Base-by-base conservation (phyloP, 306 rosid species). In the Potentilla sterilis region DNA sequence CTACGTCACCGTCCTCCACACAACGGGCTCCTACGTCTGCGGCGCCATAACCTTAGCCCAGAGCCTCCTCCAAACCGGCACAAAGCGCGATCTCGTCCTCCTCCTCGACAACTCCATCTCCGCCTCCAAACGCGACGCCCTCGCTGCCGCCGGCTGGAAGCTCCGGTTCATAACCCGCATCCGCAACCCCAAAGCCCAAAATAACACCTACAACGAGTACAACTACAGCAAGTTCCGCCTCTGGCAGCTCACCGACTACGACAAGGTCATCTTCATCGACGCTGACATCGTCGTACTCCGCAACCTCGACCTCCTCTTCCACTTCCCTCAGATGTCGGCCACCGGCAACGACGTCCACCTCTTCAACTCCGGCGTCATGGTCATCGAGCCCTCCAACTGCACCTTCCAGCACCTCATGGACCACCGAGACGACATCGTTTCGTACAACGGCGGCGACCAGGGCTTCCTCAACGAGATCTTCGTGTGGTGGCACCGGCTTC, bases 401-500 rank as follows among this genome's bases (percentile, higher is more conserved):
- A 92, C 99, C 0, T 95, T 92, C 81, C 66, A 46, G 2, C 72
- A 81, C 0, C 69, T 95, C 4, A 95, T 95, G 96, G 81, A 82
- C 4, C 69, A 59, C 4, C 82, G 93, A 0, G 6, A 83, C 18
- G 90, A 89, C 54, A 80, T 95, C 24, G 48, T 95, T 0, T 95
- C 99, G 0, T 95, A 95, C 81, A 92, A 95, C 38, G 99, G 99
- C 0, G 97, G 99, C 0, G 99, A 95, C 76, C 99, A 95, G 65
- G 99, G 98, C 3, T 95, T 87, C 41, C 82, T 95, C 14, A 95
- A 95, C 77, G 97, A 95, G 86, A 78, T 95, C n/a, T 92, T 90
- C 72, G 93, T 92, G 69, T 95, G 98, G 98, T 95, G 98, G 98
- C 98, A 95, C 74, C 79, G 98, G n/a, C 76, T 95, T 2, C 98